Conservation (phyloP, 768 basidiomycete species). For the Lentinula guzmanii region DNA sequence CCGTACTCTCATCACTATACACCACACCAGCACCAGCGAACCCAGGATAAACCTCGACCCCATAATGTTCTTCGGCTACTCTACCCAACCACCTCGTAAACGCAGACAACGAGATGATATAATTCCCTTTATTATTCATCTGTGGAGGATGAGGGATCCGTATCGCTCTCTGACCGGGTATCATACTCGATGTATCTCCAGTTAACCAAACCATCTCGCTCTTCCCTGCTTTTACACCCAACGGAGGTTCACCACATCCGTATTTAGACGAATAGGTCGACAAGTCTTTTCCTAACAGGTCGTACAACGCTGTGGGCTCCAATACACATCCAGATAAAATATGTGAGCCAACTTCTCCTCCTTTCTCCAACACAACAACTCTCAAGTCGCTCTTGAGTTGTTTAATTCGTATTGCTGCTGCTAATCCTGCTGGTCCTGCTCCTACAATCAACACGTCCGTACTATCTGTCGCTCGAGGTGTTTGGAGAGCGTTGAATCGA, state of each 20-base stretch:
- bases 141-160: constrained; percentile 96
- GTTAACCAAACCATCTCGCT: constrained; percentile 88
- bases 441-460: constrained; percentile 98
- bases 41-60: constrained; percentile 95
- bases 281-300: constrained; percentile 46
- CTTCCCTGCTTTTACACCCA: constrained; percentile 72
- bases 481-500: constrained; percentile 43
- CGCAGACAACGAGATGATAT: constrained; percentile 82
- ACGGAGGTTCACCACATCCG: constrained; percentile 50
- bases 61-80: constrained; percentile 72
- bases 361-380: constrained; percentile 95
- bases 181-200: constrained; percentile 20
- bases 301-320: constrained; percentile 86
- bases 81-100: constrained; percentile 86
- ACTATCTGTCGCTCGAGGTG: constrained; percentile 84
- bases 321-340: constrained; percentile 95
- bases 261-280: constrained; percentile 3
- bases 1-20: constrained; percentile 47
- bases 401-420: constrained; percentile 93
- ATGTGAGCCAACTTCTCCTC: constrained; percentile 87
- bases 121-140: constrained; percentile 90
- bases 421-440: constrained; percentile 90
- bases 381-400: constrained; percentile 90
- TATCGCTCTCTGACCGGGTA: constrained; percentile 31
- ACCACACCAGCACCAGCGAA: constrained; percentile 89